These are phyloP conservation scores for Byssoonygena ceratinophila DNA, from an alignment of 2,329 filamentous ascomycete genomes.

Conservation along the genomic window DNA sequence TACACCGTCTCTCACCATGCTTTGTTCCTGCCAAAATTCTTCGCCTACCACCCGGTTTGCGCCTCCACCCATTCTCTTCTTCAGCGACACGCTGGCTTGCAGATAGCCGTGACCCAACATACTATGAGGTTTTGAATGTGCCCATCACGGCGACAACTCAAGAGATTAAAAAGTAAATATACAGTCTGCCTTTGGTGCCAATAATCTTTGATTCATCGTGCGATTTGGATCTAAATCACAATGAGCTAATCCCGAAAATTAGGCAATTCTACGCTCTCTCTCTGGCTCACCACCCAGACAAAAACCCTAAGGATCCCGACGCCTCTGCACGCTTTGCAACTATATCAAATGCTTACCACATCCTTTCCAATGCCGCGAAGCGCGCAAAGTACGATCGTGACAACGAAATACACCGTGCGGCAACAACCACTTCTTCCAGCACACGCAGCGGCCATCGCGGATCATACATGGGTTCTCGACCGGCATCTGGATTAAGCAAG, in stretches of 20 bases:
- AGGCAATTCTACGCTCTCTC: constrained; percentile 78
- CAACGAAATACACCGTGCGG: constrained; percentile 28
- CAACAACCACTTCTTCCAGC: constrained; percentile 25
- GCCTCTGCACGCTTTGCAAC: constrained; percentile 68
- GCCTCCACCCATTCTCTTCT: constrained; percentile 36
- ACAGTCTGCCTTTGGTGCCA: neutral
- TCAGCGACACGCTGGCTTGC: constrained; percentile 23
- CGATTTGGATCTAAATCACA: neutral
- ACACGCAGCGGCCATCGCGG: constrained; percentile 37
- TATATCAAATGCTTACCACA: constrained; percentile 72
- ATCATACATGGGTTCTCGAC: constrained; percentile 50
- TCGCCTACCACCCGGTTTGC: constrained; percentile 15
- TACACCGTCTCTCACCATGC: constrained; percentile 18
- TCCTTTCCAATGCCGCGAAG: constrained; percentile 62
- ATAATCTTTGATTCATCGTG: constrained; percentile 2
- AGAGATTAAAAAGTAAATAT: constrained; percentile 70
- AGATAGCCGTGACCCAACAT: constrained; percentile 42
- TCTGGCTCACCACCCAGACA: constrained; percentile 85
- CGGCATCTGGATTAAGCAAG: constrained; percentile 69
- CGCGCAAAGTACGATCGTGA: constrained; percentile 69
- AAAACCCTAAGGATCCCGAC: constrained; percentile 63
- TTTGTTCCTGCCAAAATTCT: constrained; percentile 11
- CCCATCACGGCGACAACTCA: constrained; percentile 54
- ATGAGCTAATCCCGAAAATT: neutral
- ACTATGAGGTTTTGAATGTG: constrained; percentile 78